Conservation (phyloP, 2,329 filamentous ascomycete species). For the Trichoderma atroviride region DNA sequence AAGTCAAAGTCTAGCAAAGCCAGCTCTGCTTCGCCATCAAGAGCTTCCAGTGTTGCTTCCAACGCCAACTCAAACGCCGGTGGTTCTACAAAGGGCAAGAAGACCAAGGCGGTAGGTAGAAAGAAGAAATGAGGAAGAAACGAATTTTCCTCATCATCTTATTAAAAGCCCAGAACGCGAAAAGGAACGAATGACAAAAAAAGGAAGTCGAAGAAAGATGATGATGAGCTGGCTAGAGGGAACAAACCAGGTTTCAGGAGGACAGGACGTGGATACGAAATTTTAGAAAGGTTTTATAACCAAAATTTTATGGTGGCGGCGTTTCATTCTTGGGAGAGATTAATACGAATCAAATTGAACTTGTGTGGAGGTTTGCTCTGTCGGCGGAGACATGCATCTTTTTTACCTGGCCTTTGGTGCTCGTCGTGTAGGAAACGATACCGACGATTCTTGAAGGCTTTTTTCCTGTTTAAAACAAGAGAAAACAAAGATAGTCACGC, state of each 20-base stretch:
- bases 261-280: constrained; percentile 5
- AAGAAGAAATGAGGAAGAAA: constrained; percentile 36
- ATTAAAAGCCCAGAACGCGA: neutral
- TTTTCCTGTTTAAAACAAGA: neutral
- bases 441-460: neutral
- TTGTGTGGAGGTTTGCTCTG: neutral
- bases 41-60: constrained; percentile 86
- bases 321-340: neutral
- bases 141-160: neutral
- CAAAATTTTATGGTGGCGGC: constrained; percentile 1
- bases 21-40: constrained; percentile 75
- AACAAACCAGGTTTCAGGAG: neutral
- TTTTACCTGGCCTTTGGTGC: neutral
- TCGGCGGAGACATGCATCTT: neutral
- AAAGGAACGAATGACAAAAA: neutral
- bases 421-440: neutral
- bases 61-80: constrained; percentile 57
- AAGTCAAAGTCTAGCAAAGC: constrained; percentile 82
- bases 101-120: constrained; percentile 37
- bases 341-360: constrained; percentile 7
- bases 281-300: constrained; percentile 9
- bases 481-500: neutral
- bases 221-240: neutral
- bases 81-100: constrained; percentile 56
- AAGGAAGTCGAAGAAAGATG: neutral